Evolutionary conservation across 768 basidiomycete species (phyloP).

Genomic region (Boletus pseudopeckii): DNA sequence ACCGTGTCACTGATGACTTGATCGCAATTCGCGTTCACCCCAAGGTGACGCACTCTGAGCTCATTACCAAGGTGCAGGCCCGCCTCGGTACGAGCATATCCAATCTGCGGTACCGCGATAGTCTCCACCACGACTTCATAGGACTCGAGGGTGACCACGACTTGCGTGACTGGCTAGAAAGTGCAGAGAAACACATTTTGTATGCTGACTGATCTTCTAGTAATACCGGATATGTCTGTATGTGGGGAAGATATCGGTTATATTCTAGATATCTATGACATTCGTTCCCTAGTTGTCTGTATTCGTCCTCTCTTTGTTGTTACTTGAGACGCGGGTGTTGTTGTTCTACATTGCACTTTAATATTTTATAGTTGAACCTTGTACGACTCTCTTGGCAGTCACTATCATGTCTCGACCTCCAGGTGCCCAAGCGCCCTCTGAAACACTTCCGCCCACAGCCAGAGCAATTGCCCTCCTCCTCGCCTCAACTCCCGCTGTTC

Average conservation of each 20-base stretch:
- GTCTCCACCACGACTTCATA: slow-evolving; percentile 59
- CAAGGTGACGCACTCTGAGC: slow-evolving; percentile 75
- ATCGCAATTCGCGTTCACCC: slow-evolving; percentile 98
- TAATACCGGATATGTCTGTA: slow-evolving; percentile 7
- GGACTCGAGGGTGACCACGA: slow-evolving; percentile 61
- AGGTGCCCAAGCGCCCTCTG: slow-evolving; percentile 36
- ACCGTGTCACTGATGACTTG: slow-evolving; percentile 88
- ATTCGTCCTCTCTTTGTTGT: not conserved
- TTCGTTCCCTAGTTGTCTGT: slow-evolving; percentile 17
- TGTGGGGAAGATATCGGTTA: slow-evolving; percentile 17
- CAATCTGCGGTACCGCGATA: slow-evolving; percentile 72
- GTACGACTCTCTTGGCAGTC: not conserved
- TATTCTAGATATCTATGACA: slow-evolving; percentile 28
- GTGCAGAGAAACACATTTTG: slow-evolving; percentile 78
- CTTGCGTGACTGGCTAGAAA: slow-evolving; percentile 70
- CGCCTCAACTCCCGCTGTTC: slow-evolving; percentile 78
- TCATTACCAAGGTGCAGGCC: slow-evolving; percentile 89
- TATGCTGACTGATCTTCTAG: slow-evolving; percentile 58
- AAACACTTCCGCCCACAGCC: slow-evolving; percentile 81
- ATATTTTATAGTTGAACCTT: slow-evolving; percentile 3
- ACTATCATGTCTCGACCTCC: slow-evolving; percentile 40
- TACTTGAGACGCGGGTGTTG: not conserved
- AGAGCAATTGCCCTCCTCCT: slow-evolving; percentile 80
- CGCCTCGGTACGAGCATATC: slow-evolving; percentile 75
- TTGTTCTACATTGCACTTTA: slow-evolving; percentile 8